Evolutionary conservation across 2,329 filamentous ascomycete species (phyloP), one percentile per base, ranked within the genome.

Genomic region (Aspergillus versicolor): DNA sequence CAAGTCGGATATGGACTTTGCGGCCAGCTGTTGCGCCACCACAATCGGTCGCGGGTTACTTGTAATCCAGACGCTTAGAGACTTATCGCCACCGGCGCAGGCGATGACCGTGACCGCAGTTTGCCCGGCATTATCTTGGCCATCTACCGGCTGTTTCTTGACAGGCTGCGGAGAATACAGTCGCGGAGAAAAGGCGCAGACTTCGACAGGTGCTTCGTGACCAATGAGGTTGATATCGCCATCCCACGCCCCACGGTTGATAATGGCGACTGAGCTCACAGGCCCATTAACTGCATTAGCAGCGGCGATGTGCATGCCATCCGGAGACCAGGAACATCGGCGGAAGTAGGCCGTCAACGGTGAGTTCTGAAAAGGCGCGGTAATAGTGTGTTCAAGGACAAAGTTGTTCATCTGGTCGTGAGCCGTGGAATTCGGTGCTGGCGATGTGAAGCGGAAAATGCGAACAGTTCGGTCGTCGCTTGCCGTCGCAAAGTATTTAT

Each of bases 381-480:
- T 87, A 63, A 99, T 96, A 2, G 91, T 96, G n/a, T 89, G 88
- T 73, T 97, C 94, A 52, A 97, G 85, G 40, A 92, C 87, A 72
- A 99, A 99, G 71, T 99, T 99, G 76, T 96, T 95, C 62, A 94
- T 87, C 78, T 96, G 94, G 72, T 99, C 94, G 71, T 97, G 91
- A 53, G 93, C 87, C 1, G 91, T 96, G 37, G 94, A 91, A 72
- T 96, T 97, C 9, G 94, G 90, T 1, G 88, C 84, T 0, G 94
- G 92, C 1, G 93, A 89, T 2, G 90, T 96, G 73, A 97, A 99
- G 58, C 92, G 87, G 75, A 96, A 97, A 67, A 99, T 91, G 73
- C 96, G 96, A 75, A 99, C 96, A 2, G 92, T 93, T 58, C 94
- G 87, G 74, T 99, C 94, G 73, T 99, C 94, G 76, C 92, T 96